These are phyloP conservation scores for Pythium insidiosum DNA, from an alignment of 352 stramenopile genomes.

Conservation along the genomic window DNA sequence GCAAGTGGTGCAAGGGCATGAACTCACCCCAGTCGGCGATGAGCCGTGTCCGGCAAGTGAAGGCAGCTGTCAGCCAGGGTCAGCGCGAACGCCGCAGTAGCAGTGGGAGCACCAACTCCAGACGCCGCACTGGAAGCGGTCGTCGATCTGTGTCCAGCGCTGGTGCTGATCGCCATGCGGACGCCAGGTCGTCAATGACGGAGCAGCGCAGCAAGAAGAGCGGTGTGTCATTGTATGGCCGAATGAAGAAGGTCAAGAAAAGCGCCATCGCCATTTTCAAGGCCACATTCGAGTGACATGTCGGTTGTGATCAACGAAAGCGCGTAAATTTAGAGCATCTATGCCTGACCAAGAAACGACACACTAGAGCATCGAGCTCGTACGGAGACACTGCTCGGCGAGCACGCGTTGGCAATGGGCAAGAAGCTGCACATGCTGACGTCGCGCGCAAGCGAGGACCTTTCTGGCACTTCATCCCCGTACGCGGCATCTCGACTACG, in stretches of 20 bases:
- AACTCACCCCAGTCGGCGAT: constrained; percentile 76
- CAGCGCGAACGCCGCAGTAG: neutral
- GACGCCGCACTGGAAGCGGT: neutral
- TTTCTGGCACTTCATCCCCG: too few species aligned
- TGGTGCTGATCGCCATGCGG: too few species aligned
- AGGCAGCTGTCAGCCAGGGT: constrained; percentile 29
- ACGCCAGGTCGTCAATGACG: constrained; percentile 5
- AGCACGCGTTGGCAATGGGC: too few species aligned
- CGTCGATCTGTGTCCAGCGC: neutral
- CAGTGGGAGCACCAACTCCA: neutral
- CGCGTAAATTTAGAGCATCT: neutral
- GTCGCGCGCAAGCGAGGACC: too few species aligned
- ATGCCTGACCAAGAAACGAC: constrained; percentile 6
- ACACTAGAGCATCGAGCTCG: too few species aligned
- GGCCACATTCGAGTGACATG: constrained; percentile 64
- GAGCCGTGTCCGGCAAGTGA: constrained; percentile 57
- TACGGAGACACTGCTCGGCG: too few species aligned
- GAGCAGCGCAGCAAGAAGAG: constrained; percentile 18
- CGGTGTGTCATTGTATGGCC: constrained; percentile 53
- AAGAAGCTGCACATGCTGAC: too few species aligned
- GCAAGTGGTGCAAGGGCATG: constrained; percentile 75
- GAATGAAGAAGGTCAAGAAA: constrained; percentile 80
- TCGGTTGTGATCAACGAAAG: neutral
- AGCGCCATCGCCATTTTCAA: constrained; percentile 79
- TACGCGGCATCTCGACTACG: neutral